Percentiles rank a stretch among this genome's conserved stretches.
Conservation (phyloP, 352 stramenopile species). For the Pythium rhizo-oryzae region DNA sequence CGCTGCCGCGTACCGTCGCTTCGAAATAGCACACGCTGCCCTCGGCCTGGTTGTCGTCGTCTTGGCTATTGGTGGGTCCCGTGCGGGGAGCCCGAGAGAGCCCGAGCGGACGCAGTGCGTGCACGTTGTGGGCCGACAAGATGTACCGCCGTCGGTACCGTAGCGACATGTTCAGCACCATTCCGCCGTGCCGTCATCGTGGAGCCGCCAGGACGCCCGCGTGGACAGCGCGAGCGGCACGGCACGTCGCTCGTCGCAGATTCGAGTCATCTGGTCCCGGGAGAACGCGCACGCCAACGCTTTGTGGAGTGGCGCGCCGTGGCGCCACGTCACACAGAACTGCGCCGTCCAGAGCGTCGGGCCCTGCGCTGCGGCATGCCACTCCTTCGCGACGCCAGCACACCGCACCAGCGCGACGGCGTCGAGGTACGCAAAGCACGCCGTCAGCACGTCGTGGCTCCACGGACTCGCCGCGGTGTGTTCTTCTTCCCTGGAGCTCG, state of each 20-base stretch:
- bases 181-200: constrained; percentile 23
- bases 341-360: constrained; percentile 30
- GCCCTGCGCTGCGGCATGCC: constrained; percentile 17
- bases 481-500: no score
- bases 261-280: constrained; percentile 20
- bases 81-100: background rate
- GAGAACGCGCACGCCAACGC: background rate
- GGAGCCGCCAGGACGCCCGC: constrained; percentile 28
- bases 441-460: constrained; percentile 23
- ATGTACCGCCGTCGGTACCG: constrained; percentile 19
- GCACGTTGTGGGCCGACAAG: constrained; percentile 32
- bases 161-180: constrained; percentile 35
- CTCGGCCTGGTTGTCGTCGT: background rate
- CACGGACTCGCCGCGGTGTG: constrained; percentile 10
- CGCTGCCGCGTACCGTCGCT: constrained; percentile 24
- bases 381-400: constrained; percentile 28
- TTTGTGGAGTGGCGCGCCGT: background rate
- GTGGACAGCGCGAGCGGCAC: constrained; percentile 28
- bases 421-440: constrained; percentile 33
- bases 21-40: constrained; percentile 38
- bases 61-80: no score
- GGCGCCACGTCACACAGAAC: constrained; percentile 31
- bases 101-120: constrained; percentile 20
- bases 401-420: constrained; percentile 27
- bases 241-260: constrained; percentile 24